Evolutionary conservation across 75 land plant genomes (phyloP), one percentile per base, ranked within the genome.

Genomic region (Gnetum montanum): DNA sequence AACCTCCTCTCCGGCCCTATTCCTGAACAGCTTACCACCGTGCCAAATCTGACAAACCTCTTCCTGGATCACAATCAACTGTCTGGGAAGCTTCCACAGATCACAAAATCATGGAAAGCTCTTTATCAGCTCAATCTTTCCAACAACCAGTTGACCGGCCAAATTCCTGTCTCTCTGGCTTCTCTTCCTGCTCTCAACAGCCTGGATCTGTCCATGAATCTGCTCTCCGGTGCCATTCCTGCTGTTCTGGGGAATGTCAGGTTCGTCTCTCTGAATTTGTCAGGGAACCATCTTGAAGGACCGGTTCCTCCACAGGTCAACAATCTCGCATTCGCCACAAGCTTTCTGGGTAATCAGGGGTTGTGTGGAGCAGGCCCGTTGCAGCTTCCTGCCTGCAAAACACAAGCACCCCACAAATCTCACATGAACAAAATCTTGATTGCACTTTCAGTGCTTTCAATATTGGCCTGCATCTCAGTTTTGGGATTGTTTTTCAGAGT

Each of bases 141-240:
- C 15, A 57, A 49, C 30, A 83, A 80, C 30, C 38, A 28, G 7
- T 52, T 83, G 46, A 44, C 70, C 16, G 87, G 84, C 31, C 4
- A 23, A 10, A 80, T 83, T 45, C 87, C 87, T 5, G 53, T 67
- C 0, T 15, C 69, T 27, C 10, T 83, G 6, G 79, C 69, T 8
- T 38, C 31, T 1, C 45, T 82, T 18, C 63, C 57, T 11, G 25
- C 3, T 18, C 73, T 82, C 8, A 55, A n/a, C 24, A 12, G 28
- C 8, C 66, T 82, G 1, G 74, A 78, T 47, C 70, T 82, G 34
- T 69, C 71, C 12, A 38, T 57, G 8, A 82, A 82, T 43, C 63
- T 46, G 6, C 60, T 82, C 4, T 62, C 71, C 22, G 83, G 82
- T 0, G 20, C 24, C 20, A 68, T 82, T 12, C 86, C 86, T 16